These are phyloP conservation scores for Pleurotus eryngii DNA, from an alignment of 768 basidiomycete genomes.

Conservation along the genomic window DNA sequence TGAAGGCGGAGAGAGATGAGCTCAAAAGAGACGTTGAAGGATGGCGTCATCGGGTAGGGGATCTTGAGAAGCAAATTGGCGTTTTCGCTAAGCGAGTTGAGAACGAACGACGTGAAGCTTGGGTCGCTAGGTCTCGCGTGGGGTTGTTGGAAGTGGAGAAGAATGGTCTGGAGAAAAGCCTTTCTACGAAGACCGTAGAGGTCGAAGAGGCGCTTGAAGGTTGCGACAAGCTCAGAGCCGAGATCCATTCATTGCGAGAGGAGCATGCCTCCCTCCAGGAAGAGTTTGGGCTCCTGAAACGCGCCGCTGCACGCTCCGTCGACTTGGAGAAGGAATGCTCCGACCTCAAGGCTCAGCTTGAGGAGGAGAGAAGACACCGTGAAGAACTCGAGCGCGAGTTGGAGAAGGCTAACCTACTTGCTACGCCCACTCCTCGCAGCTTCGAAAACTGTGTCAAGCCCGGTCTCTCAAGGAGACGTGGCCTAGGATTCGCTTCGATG, in stretches of 20 bases:
- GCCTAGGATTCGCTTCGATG: slow-evolving; percentile 54
- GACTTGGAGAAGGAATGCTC: slow-evolving; percentile 12
- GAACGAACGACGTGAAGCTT: slow-evolving; percentile 76
- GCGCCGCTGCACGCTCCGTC: slow-evolving; percentile 16
- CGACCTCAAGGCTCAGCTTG: slow-evolving; percentile 20
- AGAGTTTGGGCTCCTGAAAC: slow-evolving; percentile 30
- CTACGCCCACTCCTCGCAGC: slow-evolving; percentile 43
- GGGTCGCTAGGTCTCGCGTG: slow-evolving; percentile 75
- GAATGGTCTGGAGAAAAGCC: slow-evolving; percentile 45
- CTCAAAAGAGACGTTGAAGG: slow-evolving; percentile 85
- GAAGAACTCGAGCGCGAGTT: slow-evolving; percentile 54
- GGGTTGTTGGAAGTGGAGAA: slow-evolving; percentile 69
- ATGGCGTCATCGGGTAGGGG: slow-evolving; percentile 75
- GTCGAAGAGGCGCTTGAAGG: slow-evolving; percentile 1
- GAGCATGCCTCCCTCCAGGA: slow-evolving; percentile 20
- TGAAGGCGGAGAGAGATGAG: slow-evolving; percentile 87
- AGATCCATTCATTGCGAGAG: neutral
- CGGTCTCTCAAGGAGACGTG: slow-evolving; percentile 32
- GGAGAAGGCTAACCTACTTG: slow-evolving; percentile 34
- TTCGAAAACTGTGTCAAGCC: slow-evolving; percentile 17
- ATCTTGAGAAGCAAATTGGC: slow-evolving; percentile 68
- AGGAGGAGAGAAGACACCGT: slow-evolving; percentile 37
- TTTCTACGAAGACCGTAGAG: slow-evolving; percentile 23
- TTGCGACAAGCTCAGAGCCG: neutral
- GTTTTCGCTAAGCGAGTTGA: slow-evolving; percentile 70